Evolutionary conservation across 2,329 filamentous ascomycete genomes (phyloP), one percentile per base, ranked within the genome.

Genomic region (Torrubiella hemipterigena): DNA sequence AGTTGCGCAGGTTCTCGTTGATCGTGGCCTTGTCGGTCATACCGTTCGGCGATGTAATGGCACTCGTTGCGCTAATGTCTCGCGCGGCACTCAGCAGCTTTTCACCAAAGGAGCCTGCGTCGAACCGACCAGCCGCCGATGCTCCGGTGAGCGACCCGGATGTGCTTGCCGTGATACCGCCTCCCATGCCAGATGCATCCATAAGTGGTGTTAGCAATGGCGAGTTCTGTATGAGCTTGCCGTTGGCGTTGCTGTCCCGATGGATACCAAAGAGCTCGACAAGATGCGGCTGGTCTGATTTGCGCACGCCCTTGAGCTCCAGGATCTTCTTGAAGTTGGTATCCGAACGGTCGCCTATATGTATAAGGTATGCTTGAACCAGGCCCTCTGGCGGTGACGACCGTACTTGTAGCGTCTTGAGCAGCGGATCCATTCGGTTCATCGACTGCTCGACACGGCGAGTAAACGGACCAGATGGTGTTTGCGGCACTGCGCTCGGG

Each of bases 331-430:
- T 78, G 70, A 98, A 98, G 58, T 98, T 98, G 47, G 75, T 73
- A 51, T 96, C 91, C 40, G 81, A 93, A 34, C 82, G 78, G 63
- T 98, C 91, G 42, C 76, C 86, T 42, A 98, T 91, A 58, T 96
- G 91, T 54, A 96, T 93, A 20, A 98, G 76, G 53, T 98, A 98
- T 20, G 91, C 91, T 59, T 96, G 89, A 0, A 98, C 87, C 4
- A 98, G 73, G 3, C 84, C 89, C 61, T 98, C 91, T 0, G 89
- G 82, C 0, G 91, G 91, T 5, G 81, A 83, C 3, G 87, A 77
- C 17, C 84, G 84, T 29, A 98, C 89, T 64, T 98, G 91, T 4
- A 98, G 72, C 3, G 91, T 96, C 58, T 98, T 98, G 45, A 98
- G 78, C 15, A 98, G 71, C 1, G 85, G 82, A 48, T 96, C 89